Conservation (phyloP, 352 stramenopile species). For the Phytophthora sp. region DNA sequence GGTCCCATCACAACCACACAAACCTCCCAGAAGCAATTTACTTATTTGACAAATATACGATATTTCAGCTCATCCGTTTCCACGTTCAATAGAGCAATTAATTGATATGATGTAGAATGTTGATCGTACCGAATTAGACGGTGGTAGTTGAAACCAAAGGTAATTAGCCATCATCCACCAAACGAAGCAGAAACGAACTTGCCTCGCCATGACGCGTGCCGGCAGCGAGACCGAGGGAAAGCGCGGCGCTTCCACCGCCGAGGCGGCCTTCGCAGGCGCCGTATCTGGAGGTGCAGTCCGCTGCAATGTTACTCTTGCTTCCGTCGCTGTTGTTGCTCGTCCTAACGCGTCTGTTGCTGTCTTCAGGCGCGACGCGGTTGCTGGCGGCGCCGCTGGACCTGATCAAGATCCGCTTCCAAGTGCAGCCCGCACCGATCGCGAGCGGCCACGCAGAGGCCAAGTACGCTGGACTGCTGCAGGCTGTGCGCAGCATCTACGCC, state of each 20-base stretch:
- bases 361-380: conserved; percentile 62
- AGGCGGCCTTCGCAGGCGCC: conserved; percentile 66
- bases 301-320: background rate
- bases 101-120: too few relatives aligned
- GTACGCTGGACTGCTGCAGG: conserved; percentile 61
- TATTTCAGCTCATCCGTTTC: background rate
- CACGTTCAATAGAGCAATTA: background rate
- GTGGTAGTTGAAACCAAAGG: too few relatives aligned
- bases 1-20: background rate
- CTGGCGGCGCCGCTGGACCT: conserved; percentile 80
- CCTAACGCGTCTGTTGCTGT: conserved; percentile 2
- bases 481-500: conserved; percentile 69
- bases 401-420: conserved; percentile 86
- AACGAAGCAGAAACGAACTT: conserved; percentile 24
- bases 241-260: conserved; percentile 39
- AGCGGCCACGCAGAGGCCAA: conserved; percentile 31
- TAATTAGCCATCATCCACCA: conserved; percentile 19
- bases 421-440: conserved; percentile 65
- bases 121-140: too few relatives aligned
- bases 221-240: conserved; percentile 12
- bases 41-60: conserved; percentile 2
- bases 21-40: conserved; percentile 5
- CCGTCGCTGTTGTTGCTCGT: background rate
- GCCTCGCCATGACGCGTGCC: conserved; percentile 12
- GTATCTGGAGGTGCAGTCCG: conserved; percentile 56